Conservation (phyloP, 2,329 filamentous ascomycete species). For the Hymenoscyphus occultus region DNA sequence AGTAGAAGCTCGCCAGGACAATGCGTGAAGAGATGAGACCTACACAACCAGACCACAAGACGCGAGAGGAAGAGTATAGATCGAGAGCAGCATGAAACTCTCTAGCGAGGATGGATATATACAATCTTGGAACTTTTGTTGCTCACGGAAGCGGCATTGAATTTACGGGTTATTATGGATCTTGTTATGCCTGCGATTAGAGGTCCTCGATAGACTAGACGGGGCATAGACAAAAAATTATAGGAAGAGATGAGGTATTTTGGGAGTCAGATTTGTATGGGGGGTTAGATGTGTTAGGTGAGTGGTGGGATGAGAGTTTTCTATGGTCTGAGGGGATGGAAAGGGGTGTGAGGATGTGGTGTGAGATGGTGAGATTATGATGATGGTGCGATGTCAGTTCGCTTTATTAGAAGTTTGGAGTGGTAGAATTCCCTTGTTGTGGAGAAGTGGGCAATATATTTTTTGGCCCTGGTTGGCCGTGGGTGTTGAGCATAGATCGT, state of each 20-base stretch:
- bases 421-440: no score
- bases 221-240: not conserved
- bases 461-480: no score
- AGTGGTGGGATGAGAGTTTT: not conserved
- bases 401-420: not conserved
- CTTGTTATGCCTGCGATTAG: not conserved
- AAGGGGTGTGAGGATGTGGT: not conserved
- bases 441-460: no score
- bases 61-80: not conserved
- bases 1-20: not conserved
- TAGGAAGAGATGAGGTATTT: not conserved
- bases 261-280: not conserved
- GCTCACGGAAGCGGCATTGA: not conserved
- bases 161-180: not conserved
- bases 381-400: not conserved
- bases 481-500: no score
- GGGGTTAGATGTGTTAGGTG: not conserved
- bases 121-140: constrained; percentile 1
- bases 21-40: not conserved
- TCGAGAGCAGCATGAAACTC: not conserved
- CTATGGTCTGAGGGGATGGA: no score
- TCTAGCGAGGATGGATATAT: not conserved
- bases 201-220: not conserved
- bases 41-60: not conserved
- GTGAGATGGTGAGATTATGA: not conserved